Base-by-base conservation (phyloP, 1,284 basidiomycete genomes). In the Austroboletus niveus region DNA sequence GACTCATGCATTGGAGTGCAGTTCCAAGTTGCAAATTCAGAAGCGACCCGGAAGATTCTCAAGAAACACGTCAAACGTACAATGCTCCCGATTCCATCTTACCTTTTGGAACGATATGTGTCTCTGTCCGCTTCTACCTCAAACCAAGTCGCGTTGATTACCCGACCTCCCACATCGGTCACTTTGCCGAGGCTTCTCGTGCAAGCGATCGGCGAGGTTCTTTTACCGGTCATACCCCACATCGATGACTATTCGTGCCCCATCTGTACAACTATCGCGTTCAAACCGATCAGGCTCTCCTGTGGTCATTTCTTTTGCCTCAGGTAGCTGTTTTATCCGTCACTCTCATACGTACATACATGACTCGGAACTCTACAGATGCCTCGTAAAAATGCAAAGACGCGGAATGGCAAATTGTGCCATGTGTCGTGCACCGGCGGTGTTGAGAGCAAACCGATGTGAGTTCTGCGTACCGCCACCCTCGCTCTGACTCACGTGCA, bases 1-100 rank as follows among this genome's bases (percentile, higher is more conserved):
- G 31, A 24, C 40, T 46, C 32, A 52, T 14, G 14, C 1, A 6
- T 34, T 35, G 12, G 14, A 31, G 22, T 32, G 11, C 42, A 89
- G 84, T 88, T 92, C 64, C 89, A 95, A 68, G 72, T 81, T 34
- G 92, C 92, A 8, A 98, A 94, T 60, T 79, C 89, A 8, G 93
- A 97, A 68, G 95, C 94, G 1, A 87, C 84, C 2, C 82, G 90
- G 42, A 94, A 94, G 72, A 93, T 94, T 55, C 80, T 97, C 55
- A 97, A 98, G 77, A 98, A 98, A 68, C 95, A 97, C 66, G 82
- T 91, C 29, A 98, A 97, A 69, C 84, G 92, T 5, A 93, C 91
- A 0, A 80, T 84, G 0, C 72, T 90, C 4, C 82, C 83, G 1
- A 66, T 80, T 15, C 76, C 79, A 2, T 32, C 50, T 3, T 34